Conservation (phyloP, 2,329 filamentous ascomycete species). For the Sporothrix curviconia region DNA sequence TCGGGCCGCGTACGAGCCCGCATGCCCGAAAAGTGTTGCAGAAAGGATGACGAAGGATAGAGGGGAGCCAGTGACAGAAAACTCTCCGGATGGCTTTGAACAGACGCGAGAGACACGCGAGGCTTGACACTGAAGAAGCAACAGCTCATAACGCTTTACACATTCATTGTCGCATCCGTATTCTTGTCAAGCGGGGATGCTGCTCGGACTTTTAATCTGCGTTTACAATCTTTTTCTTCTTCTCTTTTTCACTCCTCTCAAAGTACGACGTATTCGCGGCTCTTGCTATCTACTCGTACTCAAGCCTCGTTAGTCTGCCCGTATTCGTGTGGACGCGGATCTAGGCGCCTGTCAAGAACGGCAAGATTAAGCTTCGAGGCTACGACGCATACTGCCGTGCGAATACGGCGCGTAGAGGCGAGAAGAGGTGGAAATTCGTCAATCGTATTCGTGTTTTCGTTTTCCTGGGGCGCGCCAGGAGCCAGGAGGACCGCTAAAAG, state of each 20-base stretch:
- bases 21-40: not conserved
- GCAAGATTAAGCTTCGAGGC: too few species aligned
- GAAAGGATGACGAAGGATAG: not conserved
- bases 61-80: not conserved
- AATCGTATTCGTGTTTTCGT: conserved; percentile 3
- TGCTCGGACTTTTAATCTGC: too few species aligned
- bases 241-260: too few species aligned
- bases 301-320: too few species aligned
- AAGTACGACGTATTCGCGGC: too few species aligned
- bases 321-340: not conserved
- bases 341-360: not conserved
- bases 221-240: too few species aligned
- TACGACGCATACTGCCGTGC: not conserved
- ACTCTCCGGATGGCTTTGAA: not conserved
- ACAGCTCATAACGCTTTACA: too few species aligned
- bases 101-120: too few species aligned
- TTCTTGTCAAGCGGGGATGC: too few species aligned
- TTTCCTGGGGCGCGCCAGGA: not conserved
- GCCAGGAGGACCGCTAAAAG: not conserved
- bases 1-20: not conserved
- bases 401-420: not conserved
- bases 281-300: too few species aligned
- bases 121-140: too few species aligned
- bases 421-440: not conserved
- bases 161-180: too few species aligned